Base-by-base conservation (phyloP, 768 basidiomycete genomes). In the Xanthoconium stramineum region DNA sequence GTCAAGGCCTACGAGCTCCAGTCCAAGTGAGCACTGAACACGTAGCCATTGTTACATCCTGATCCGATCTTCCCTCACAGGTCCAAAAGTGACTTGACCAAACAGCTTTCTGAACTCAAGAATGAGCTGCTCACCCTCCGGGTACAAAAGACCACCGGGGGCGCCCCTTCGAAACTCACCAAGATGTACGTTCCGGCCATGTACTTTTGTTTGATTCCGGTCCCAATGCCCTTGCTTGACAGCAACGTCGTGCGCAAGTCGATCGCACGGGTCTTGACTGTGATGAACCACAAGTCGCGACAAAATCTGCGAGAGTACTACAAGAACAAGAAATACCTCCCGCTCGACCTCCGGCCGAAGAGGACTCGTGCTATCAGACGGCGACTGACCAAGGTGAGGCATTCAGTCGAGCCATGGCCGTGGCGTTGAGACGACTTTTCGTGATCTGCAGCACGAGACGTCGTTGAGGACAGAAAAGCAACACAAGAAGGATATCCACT, bases 301-400 rank as follows among this genome's bases (percentile, higher is more conserved):
- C 89, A 94, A 80, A 94, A 94, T 78, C 85, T 97, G 64, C 91
- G 93, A 53, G 95, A 98, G 75, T 94, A 86, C 81, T 98, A 98
- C 91, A 96, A 96, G 83, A 78, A 80, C 75, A 96, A 96, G 86
- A 95, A 92, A 72, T 91, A 91, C 78, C 79, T 91, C 62, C 97
- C 97, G 61, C 93, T 98, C 64, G 97, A 99, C 81, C 89, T 99
- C 71, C 91, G 97, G 63, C 75, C 85, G 62, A 99, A 98, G 89
- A 95, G 89, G 87, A 99, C 97, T 60, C 89, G 97, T 66, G 97
- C 97, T 40, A 98, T 99, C 81, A 86, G 97, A 72, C 83, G 95
- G 77, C 85, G 94, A 72, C 76, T 99, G 77, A 94, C 93, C 65
- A 87, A 88, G 80, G 93, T 92, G 58, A 55, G 85, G 70, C 14